Base-by-base conservation (phyloP, 768 basidiomycete species). In the Amanita subjunquillea region DNA sequence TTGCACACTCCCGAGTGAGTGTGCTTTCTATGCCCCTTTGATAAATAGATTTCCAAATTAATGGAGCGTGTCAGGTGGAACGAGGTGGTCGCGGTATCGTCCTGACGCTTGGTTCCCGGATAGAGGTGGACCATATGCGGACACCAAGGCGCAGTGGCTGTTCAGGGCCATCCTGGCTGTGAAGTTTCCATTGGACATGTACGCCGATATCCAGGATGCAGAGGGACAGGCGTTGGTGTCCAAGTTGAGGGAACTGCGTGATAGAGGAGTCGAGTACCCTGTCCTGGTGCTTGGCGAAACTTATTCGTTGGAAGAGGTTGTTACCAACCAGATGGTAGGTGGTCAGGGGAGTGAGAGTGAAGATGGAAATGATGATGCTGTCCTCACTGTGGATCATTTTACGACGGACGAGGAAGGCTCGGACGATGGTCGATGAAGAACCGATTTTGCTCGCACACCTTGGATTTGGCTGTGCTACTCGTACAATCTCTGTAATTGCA, bases 91-190 rank as follows among this genome's bases (percentile, higher is more conserved):
- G 20, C 36, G 51, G 22, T 46, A n/a, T 15, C 52, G 44, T 13
- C 29, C 44, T 44, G 44, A 45, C 22, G 44, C 43, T 4, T 53
- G 51, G 51, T 39, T 53, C 25, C 51, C 51, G 4, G 51, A 53
- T n/a, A 43, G 30, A 45, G 42, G 43, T 32, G 51, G 51, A 15
- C 40, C 30, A 6, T 41, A 42, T 32, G 38, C 49, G 27, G 49
- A 50, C 15, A 43, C 40, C 2, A 51, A 51, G 42, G 30, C 30
- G 7, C 50, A 43, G 10, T 51, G 50, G 50, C 22, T 51, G 30
- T 51, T 51, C 40, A 13, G 32, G 3, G 50, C 50, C 20, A 51
- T 51, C 23, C 25, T 51, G n/a, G 39, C 50, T 2, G 30, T 51
- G 25, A 51, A 42, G 6, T 51, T 30, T 20, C 50, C 40, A 9